Evolutionary conservation across 78 protist genomes (phyloP), one percentile per base, ranked within the genome.

Genomic region (Parvularia atlantis): DNA sequence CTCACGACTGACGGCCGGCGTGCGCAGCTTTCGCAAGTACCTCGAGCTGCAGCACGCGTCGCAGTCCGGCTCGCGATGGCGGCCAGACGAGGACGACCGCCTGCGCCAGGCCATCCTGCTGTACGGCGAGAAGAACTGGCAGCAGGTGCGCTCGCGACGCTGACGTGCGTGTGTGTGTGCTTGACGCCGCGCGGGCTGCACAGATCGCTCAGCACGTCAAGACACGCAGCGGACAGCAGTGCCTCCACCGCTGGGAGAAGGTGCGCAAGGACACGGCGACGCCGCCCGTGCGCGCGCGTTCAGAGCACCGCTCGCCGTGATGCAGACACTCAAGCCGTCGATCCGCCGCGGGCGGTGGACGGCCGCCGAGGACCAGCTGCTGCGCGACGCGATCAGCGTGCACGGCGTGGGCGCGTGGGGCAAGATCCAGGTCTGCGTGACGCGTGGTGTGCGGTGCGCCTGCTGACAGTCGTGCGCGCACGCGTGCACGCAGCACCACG

Each of bases 151-250:
- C n/a, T n/a, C n/a, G n/a, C n/a, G n/a, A n/a, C n/a, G n/a, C n/a
- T n/a, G n/a, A n/a, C n/a, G n/a, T n/a, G n/a, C n/a, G n/a, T n/a
- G n/a, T n/a, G n/a, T n/a, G n/a, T n/a, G n/a, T n/a, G n/a, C n/a
- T n/a, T n/a, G n/a, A n/a, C n/a, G n/a, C n/a, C n/a, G n/a, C n/a
- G n/a, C n/a, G n/a, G n/a, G n/a, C n/a, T n/a, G n/a, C n/a, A n/a
- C 75, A 73, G n/a, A n/a, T 77, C 2, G 76, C 79, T 1, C 2
- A 9, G 37, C 4, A 6, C 30, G 36, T 77, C 30, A 33, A 19
- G 19, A 78, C 81, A 3, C 58, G 82, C 31, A 71, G 67, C 7
- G 75, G 82, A 1, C 78, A 75, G 41, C 82, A 77, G 64, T 77
- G 82, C 22, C 33, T 77, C 13, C 82, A 77, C 48, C 58, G 80